These are phyloP conservation scores for Rosa persica DNA, from an alignment of 306 rosid genomes.

Conservation along the genomic window DNA sequence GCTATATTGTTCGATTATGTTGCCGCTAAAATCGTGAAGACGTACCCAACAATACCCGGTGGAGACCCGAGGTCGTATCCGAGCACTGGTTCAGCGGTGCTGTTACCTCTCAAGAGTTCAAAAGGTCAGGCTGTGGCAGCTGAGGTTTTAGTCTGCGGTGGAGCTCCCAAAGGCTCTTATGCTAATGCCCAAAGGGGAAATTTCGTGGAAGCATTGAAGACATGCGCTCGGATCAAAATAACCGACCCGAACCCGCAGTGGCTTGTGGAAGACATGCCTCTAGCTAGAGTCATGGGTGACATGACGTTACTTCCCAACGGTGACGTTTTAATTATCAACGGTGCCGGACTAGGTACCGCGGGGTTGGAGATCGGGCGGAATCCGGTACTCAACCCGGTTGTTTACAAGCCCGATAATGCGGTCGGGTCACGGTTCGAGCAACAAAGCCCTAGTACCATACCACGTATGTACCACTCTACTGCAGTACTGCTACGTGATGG, in stretches of 20 bases:
- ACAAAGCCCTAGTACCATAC: slow-evolving; percentile 37
- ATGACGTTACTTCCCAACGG: slow-evolving; percentile 62
- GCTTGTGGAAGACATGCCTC: slow-evolving; percentile 63
- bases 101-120: slow-evolving; percentile 50
- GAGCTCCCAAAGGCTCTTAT: slow-evolving; percentile 56
- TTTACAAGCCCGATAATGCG: slow-evolving; percentile 32
- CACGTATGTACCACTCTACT: slow-evolving; percentile 63
- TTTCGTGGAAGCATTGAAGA: slow-evolving; percentile 38
- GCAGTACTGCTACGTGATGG: slow-evolving; percentile 68
- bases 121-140: slow-evolving; percentile 24
- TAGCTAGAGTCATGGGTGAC: slow-evolving; percentile 54
- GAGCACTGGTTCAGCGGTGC: slow-evolving; percentile 67
- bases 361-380: slow-evolving; percentile 51
- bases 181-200: background rate
- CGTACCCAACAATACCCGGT: slow-evolving; percentile 18
- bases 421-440: slow-evolving; percentile 42
- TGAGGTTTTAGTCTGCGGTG: slow-evolving; percentile 72
- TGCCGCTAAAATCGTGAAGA: too few relatives aligned
- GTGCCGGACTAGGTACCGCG: slow-evolving; percentile 34
- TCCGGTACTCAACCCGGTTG: slow-evolving; percentile 44
- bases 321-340: slow-evolving; percentile 34
- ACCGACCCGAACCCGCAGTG: slow-evolving; percentile 58
- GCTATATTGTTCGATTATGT: too few relatives aligned
- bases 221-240: slow-evolving; percentile 53
- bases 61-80: slow-evolving; percentile 69